phyloP scores from a whole-genome alignment of 1,139 yeast species.

The Candida sp. region DNA sequence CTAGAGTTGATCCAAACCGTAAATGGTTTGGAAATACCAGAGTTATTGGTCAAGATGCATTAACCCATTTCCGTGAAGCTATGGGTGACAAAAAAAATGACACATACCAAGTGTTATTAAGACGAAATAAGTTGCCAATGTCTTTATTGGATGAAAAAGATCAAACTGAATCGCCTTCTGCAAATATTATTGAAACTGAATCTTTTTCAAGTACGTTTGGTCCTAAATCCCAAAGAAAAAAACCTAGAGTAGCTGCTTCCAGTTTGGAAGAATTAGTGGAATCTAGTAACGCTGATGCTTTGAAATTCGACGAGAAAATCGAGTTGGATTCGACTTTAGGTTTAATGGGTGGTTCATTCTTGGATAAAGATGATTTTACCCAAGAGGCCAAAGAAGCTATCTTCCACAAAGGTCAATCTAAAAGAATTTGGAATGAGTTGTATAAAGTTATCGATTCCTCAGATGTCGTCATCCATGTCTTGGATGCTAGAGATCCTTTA shows the following conservation, averaged over 20 bases:
- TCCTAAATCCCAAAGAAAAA: slow-evolving; percentile 92
- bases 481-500: slow-evolving; percentile 96
- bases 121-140: slow-evolving; percentile 94
- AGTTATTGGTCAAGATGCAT: slow-evolving; percentile 95
- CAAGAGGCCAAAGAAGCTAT: slow-evolving; percentile 94
- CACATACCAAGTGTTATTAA: slow-evolving; percentile 81
- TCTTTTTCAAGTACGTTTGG: slow-evolving; percentile 83
- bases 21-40: slow-evolving; percentile 98
- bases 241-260: slow-evolving; percentile 75
- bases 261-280: slow-evolving; percentile 80
- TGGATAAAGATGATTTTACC: slow-evolving; percentile 76
- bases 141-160: slow-evolving; percentile 87
- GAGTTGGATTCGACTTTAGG: slow-evolving; percentile 77
- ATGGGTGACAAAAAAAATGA: slow-evolving; percentile 85
- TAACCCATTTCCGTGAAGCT: slow-evolving; percentile 91
- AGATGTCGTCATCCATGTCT: slow-evolving; percentile 92
- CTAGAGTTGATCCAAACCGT: slow-evolving; percentile 93
- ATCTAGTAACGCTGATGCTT: slow-evolving; percentile 55
- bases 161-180: slow-evolving; percentile 67
- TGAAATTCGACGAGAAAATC: slow-evolving; percentile 65
- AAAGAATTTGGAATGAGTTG: slow-evolving; percentile 97
- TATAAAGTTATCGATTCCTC: slow-evolving; percentile 96
- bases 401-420: slow-evolving; percentile 95
- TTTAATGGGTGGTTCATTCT: slow-evolving; percentile 66
- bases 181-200: slow-evolving; percentile 86